Evolutionary conservation across 1,139 yeast species (phyloP), one percentile per base, ranked within the genome.

Genomic region (Hanseniaspora uvarum): DNA sequence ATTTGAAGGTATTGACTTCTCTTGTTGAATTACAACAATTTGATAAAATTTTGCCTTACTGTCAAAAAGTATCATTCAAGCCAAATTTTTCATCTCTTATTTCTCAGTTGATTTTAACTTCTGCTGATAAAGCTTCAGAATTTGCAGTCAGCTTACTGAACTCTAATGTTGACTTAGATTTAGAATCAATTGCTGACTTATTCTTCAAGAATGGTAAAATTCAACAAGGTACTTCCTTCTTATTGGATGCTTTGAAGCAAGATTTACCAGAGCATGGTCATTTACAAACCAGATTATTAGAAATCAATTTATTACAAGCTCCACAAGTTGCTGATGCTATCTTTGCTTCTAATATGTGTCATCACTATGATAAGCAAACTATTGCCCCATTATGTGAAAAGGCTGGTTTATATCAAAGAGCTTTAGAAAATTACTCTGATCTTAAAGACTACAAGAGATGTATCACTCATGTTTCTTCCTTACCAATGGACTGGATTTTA

Each of bases 321-420:
- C 99, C 99, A 52, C 98, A 94, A 75, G 98, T 94, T 56, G 99
- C 98, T 44, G 98, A 94, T 71, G 99, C 99, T 19, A 94, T 92
- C 61, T 77, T 92, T 65, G 96, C 97, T 57, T 92, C 92, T 70
- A 83, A 83, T 58, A 89, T 92, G 88, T 94, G 94, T 72, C 81
- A 92, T 60, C 96, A 89, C 66, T 92, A 87, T 69, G 98, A 92
- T 70, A 86, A 87, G 63, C 89, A 95, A 62, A 82, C 94, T 44
- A 83, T 92, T 67, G 98, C 97, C 33, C 79, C 83, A 59, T 77
- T 94, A 60, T 82, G 96, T 70, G 99, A 92, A 71, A 87, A 87
- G 71, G 89, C 95, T 18, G 97, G 96, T 19, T 78, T 92, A 61
- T 82, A 77, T 69, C 96, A 89, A 76, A 81, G 96, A 67, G 97